Percentiles rank a stretch among this genome's conserved stretches.
These are phyloP conservation scores for Penicillium sp. DNA, from an alignment of 2,329 filamentous ascomycete species.

Conservation along the genomic window DNA sequence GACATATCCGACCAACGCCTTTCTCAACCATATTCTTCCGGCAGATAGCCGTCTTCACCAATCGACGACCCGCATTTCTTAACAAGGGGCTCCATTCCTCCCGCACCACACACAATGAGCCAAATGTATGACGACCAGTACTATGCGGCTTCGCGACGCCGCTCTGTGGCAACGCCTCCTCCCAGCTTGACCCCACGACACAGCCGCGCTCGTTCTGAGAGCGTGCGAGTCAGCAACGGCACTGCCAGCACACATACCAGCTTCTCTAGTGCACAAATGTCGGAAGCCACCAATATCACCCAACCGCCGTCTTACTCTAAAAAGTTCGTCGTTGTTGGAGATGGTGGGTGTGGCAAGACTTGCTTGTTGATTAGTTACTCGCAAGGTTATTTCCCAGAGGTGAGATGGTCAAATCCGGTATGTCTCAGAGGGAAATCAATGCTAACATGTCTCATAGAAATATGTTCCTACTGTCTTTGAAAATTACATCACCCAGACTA, in stretches of 20 bases:
- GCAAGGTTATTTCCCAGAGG: constrained; percentile 98
- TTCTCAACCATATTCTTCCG: not conserved
- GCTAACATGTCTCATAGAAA: constrained; percentile 66
- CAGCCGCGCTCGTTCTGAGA: constrained; percentile 57
- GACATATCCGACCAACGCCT: not conserved
- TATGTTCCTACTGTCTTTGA: constrained; percentile 99
- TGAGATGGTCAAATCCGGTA: constrained; percentile 48
- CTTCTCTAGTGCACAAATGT: constrained; percentile 71
- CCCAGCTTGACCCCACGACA: constrained; percentile 48
- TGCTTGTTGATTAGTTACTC: constrained; percentile 98
- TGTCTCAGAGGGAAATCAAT: not conserved
- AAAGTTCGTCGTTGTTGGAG: constrained; percentile 98
- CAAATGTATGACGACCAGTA: constrained; percentile 48
- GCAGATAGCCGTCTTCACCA: constrained; percentile 14
- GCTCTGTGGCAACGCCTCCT: constrained; percentile 53
- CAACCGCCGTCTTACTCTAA: constrained; percentile 94
- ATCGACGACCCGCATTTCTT: constrained; percentile 18
- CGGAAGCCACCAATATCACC: constrained; percentile 80
- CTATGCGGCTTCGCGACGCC: constrained; percentile 62
- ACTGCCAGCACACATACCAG: constrained; percentile 86
- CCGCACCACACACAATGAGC: constrained; percentile 35
- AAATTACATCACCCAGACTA: constrained; percentile 98
- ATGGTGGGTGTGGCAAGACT: constrained; percentile 98
- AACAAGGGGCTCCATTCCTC: constrained; percentile 27
- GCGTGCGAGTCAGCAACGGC: constrained; percentile 78